phyloP scores from a whole-genome alignment of 2,329 filamentous ascomycete genomes.

The Clarireedia homoeocarpa region DNA sequence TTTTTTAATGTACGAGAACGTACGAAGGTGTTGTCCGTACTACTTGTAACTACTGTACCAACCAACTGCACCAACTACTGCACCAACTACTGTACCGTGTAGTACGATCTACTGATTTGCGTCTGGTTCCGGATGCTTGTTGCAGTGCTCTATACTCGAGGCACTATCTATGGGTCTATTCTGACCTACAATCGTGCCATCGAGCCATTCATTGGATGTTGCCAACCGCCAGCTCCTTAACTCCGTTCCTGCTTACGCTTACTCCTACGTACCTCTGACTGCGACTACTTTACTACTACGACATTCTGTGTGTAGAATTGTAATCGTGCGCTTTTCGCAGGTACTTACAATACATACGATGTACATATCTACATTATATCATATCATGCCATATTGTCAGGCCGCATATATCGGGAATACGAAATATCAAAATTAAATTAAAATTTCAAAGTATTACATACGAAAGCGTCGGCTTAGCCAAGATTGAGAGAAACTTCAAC shows the following conservation, averaged over 20 bases:
- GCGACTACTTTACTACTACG: background rate
- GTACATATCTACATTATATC: background rate
- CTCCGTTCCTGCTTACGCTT: background rate
- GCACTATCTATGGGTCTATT: no score
- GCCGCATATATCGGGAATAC: no score
- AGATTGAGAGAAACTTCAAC: background rate
- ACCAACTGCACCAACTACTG: no score
- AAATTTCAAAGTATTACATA: constrained; percentile 2
- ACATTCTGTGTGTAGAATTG: background rate
- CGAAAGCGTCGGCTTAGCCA: background rate
- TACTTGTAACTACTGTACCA: no score
- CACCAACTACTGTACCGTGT: no score
- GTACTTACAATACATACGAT: background rate
- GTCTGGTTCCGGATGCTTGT: no score
- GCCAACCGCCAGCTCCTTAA: background rate
- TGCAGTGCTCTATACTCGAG: no score
- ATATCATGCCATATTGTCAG: no score
- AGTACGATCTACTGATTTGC: no score
- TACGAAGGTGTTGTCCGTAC: no score
- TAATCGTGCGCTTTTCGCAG: background rate
- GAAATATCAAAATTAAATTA: background rate
- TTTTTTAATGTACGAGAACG: no score
- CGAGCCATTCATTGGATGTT: background rate
- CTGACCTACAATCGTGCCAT: background rate
- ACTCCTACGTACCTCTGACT: background rate